These are phyloP conservation scores for Trypanosoma congolense DNA, from an alignment of 208 protist species.

Conservation along the genomic window DNA sequence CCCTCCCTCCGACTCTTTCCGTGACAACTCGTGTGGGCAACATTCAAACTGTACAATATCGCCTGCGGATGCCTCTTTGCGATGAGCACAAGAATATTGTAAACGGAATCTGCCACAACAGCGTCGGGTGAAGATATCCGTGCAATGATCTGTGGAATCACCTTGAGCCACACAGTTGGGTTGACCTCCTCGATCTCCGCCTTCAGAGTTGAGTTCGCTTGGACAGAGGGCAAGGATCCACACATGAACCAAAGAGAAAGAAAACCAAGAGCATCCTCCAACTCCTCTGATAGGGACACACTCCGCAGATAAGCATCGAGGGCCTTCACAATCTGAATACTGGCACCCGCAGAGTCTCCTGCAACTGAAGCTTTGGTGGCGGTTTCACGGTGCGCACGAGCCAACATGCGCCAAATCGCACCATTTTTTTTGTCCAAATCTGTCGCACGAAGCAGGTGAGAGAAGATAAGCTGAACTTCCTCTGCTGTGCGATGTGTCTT, in stretches of 20 bases:
- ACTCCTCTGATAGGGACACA: constrained; percentile 69
- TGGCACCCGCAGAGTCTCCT: constrained; percentile 15
- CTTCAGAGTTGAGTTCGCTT: constrained; percentile 58
- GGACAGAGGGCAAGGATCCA: constrained; percentile 45
- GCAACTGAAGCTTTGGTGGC: constrained; percentile 22
- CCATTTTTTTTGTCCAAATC: constrained; percentile 91
- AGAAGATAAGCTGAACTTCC: constrained; percentile 36
- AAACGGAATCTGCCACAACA: constrained; percentile 88
- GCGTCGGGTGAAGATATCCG: constrained; percentile 92
- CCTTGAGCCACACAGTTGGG: constrained; percentile 98
- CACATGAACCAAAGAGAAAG: constrained; percentile 98
- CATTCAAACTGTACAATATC: constrained; percentile 98
- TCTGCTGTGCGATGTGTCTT: constrained; percentile 9
- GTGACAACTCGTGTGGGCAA: constrained; percentile 86
- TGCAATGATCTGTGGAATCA: constrained; percentile 99
- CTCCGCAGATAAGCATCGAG: constrained; percentile 95
- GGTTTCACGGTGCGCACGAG: constrained; percentile 92
- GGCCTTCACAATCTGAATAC: constrained; percentile 81
- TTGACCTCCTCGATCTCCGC: constrained; percentile 89
- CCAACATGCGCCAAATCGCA: constrained; percentile 97
- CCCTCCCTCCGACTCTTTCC: constrained; percentile 29
- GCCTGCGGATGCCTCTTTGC: constrained; percentile 98
- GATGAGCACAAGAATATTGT: constrained; percentile 91
- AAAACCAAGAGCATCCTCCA: constrained; percentile 98
- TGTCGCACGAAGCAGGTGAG: constrained; percentile 73